Evolutionary conservation across 768 basidiomycete species (phyloP).

Genomic region (Boletus fagicola): DNA sequence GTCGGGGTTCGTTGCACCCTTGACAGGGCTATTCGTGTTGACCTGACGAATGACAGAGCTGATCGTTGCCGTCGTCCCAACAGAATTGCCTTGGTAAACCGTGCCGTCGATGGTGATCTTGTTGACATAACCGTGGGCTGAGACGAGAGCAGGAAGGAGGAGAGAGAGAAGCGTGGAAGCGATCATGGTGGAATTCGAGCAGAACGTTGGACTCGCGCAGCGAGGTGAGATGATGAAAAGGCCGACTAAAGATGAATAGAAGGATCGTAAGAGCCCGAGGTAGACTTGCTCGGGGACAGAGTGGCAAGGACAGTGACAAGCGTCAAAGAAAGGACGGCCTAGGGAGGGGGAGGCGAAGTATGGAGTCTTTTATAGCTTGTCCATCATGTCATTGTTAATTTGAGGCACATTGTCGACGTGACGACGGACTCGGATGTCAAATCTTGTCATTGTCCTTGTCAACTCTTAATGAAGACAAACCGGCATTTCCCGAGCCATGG

Average conservation of each 20-base stretch:
- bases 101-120: constrained; percentile 30
- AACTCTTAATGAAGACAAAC: background rate
- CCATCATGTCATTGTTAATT: background rate
- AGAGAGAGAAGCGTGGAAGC: constrained; percentile 11
- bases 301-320: background rate
- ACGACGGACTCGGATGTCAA: background rate
- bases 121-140: constrained; percentile 29
- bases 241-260: constrained; percentile 1
- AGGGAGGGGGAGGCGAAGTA: background rate
- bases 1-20: constrained; percentile 54
- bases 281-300: background rate
- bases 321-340: background rate
- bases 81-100: constrained; percentile 31
- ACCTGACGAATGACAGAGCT: constrained; percentile 44
- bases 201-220: constrained; percentile 19
- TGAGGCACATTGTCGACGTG: background rate
- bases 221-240: constrained; percentile 10
- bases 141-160: constrained; percentile 25
- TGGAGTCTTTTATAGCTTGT: background rate
- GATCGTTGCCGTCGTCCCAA: constrained; percentile 24
- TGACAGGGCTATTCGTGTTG: constrained; percentile 43
- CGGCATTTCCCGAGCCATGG: background rate
- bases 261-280: background rate
- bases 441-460: background rate
- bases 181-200: constrained; percentile 13